Evolutionary conservation across 2,329 filamentous ascomycete genomes (phyloP).

Genomic region (Cercospora brassicicola): DNA sequence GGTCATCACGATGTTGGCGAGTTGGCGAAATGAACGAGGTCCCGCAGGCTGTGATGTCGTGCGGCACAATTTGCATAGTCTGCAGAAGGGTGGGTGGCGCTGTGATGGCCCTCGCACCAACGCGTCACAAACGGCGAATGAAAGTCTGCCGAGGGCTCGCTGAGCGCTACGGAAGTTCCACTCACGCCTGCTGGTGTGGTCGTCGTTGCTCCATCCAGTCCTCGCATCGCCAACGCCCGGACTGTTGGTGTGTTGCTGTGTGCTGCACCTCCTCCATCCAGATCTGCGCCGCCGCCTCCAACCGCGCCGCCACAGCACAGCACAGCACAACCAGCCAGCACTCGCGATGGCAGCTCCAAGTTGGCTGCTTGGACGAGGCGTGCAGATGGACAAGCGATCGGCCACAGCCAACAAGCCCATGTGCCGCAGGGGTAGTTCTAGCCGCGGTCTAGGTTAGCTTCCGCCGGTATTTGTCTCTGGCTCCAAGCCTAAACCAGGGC

Average conservation of each 20-base stretch:
- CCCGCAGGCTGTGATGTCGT: not conserved
- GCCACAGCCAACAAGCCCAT: not conserved
- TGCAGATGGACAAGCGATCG: not conserved
- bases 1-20: not conserved
- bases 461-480: not conserved
- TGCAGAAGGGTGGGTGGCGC: slow-evolving; percentile 8
- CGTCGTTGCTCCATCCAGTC: not conserved
- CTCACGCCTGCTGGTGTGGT: not conserved
- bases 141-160: not conserved
- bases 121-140: not conserved
- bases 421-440: not conserved
- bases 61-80: not conserved
- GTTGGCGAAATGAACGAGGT: not conserved
- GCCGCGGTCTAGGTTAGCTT: not conserved
- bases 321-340: not conserved
- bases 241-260: not conserved
- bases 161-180: not conserved
- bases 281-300: not conserved
- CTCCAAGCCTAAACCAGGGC: not conserved
- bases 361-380: not conserved
- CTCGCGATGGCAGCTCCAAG: not conserved
- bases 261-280: not conserved
- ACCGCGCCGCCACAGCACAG: not conserved
- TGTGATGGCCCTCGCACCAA: slow-evolving; percentile 7
- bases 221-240: not conserved